Conservation (phyloP, 2,329 filamentous ascomycete genomes). For the Paracorniculantispora psalliotae region DNA sequence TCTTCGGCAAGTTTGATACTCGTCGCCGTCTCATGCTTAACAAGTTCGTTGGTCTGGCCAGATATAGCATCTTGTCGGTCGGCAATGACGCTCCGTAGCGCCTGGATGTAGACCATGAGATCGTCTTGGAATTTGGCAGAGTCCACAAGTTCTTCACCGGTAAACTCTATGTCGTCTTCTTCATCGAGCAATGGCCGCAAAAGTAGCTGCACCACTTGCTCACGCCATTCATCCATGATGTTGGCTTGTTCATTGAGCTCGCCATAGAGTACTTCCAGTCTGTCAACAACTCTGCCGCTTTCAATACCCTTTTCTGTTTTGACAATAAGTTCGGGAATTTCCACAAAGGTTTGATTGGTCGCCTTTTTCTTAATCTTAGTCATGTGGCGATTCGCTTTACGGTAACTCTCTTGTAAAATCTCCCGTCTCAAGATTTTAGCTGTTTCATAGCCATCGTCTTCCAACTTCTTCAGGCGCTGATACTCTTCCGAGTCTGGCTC, state of each 20-base stretch:
- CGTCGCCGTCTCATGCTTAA: constrained; percentile 64
- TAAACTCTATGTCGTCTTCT: constrained; percentile 66
- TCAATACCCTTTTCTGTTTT: constrained; percentile 63
- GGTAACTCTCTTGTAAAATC: constrained; percentile 56
- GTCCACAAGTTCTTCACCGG: constrained; percentile 84
- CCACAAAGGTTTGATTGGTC: constrained; percentile 50
- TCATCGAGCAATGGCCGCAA: constrained; percentile 76
- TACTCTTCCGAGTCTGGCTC: constrained; percentile 63
- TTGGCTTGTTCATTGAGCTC: constrained; percentile 68
- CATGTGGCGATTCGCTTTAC: constrained; percentile 50
- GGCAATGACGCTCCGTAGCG: constrained; percentile 67
- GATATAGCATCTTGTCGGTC: constrained; percentile 74
- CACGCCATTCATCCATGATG: constrained; percentile 69
- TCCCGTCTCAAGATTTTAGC: constrained; percentile 76
- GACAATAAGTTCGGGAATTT: constrained; percentile 54
- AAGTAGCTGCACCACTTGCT: constrained; percentile 66
- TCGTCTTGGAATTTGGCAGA: constrained; percentile 86
- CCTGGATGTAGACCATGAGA: constrained; percentile 80
- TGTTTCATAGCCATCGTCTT: constrained; percentile 67
- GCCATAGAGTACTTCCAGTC: constrained; percentile 58
- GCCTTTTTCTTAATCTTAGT: constrained; percentile 51
- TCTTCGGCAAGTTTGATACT: constrained; percentile 57
- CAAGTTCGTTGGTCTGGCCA: constrained; percentile 69
- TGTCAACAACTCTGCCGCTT: constrained; percentile 59
- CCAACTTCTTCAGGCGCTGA: constrained; percentile 60